Evolutionary conservation across 2,329 filamentous ascomycete species (phyloP).

Genomic region (Paecilomyces sp.): DNA sequence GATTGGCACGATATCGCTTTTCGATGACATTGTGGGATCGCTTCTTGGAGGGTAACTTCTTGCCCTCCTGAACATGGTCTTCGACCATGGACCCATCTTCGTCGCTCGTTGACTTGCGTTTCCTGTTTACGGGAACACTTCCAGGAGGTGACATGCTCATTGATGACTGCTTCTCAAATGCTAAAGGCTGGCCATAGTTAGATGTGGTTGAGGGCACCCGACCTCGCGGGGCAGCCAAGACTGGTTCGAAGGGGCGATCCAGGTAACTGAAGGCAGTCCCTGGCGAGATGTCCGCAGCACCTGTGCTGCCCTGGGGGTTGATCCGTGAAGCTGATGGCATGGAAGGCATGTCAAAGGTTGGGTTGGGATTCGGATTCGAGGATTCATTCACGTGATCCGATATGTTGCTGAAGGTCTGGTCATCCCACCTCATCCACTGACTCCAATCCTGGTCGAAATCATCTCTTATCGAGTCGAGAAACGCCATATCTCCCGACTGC

Average conservation of each 20-base stretch:
- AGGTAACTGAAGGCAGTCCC: slow-evolving; percentile 23
- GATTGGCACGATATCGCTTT: slow-evolving; percentile 89
- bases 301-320: slow-evolving; percentile 12
- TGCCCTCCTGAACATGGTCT: slow-evolving; percentile 33
- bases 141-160: slow-evolving; percentile 18
- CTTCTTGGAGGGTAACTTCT: slow-evolving; percentile 69
- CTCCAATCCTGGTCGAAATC: slow-evolving; percentile 34
- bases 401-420: slow-evolving; percentile 22
- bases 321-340: slow-evolving; percentile 19
- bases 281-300: slow-evolving; percentile 21
- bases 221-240: slow-evolving; percentile 5
- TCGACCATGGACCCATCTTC: slow-evolving; percentile 31
- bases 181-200: slow-evolving; percentile 3
- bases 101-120: slow-evolving; percentile 64
- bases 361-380: slow-evolving; percentile 14
- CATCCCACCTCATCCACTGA: slow-evolving; percentile 41
- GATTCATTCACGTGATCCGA: slow-evolving; percentile 18
- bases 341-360: slow-evolving; percentile 8
- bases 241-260: slow-evolving; percentile 16
- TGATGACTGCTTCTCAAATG: slow-evolving; percentile 6
- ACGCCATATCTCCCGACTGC: slow-evolving; percentile 10
- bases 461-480: slow-evolving; percentile 16
- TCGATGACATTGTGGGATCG: slow-evolving; percentile 98
- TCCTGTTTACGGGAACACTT: slow-evolving; percentile 40
- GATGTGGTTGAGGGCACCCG: background rate